phyloP scores from a whole-genome alignment of 2,329 filamentous ascomycete species.

The Massarina eburnea region DNA sequence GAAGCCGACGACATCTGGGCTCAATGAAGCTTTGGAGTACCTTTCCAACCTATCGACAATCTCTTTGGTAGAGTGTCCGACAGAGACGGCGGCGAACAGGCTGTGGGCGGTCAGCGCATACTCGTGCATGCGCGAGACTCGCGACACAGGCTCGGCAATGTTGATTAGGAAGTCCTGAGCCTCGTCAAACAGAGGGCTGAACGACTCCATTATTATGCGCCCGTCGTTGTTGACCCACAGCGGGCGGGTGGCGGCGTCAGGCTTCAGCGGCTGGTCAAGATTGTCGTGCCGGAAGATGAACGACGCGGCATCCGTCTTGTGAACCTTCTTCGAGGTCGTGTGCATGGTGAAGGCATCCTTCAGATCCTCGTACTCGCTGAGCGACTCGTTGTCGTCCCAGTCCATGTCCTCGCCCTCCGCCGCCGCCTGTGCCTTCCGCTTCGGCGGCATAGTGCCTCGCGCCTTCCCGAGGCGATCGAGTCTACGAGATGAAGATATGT shows the following conservation, averaged over 20 bases:
- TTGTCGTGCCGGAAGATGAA: conserved; percentile 70
- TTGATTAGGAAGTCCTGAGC: conserved; percentile 95
- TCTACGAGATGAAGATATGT: conserved; percentile 43
- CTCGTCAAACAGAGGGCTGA: conserved; percentile 81
- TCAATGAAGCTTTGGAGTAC: conserved; percentile 85
- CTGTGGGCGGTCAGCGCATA: conserved; percentile 90
- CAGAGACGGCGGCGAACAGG: conserved; percentile 91
- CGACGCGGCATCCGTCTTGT: conserved; percentile 55
- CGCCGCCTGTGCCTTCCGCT: conserved; percentile 48
- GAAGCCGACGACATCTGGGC: conserved; percentile 76
- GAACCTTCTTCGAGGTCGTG: conserved; percentile 23
- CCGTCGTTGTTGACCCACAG: conserved; percentile 91
- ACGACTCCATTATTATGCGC: conserved; percentile 90
- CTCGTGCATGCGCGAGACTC: conserved; percentile 89
- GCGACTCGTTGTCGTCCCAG: conserved; percentile 55
- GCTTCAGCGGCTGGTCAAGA: conserved; percentile 78
- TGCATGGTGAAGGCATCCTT: conserved; percentile 42
- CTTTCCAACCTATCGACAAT: conserved; percentile 87
- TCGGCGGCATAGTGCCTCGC: conserved; percentile 46
- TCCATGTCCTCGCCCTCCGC: conserved; percentile 55
- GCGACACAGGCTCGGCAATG: conserved; percentile 88
- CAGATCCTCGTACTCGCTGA: conserved; percentile 50
- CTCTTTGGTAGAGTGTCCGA: conserved; percentile 85
- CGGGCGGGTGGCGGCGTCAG: conserved; percentile 85
- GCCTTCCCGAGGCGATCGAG: conserved; percentile 19